A percentile compares a stretch with the other conserved stretches of the same genome.
Conservation (phyloP, 352 stramenopile genomes). For the Globisporangium cylindrosporum region DNA sequence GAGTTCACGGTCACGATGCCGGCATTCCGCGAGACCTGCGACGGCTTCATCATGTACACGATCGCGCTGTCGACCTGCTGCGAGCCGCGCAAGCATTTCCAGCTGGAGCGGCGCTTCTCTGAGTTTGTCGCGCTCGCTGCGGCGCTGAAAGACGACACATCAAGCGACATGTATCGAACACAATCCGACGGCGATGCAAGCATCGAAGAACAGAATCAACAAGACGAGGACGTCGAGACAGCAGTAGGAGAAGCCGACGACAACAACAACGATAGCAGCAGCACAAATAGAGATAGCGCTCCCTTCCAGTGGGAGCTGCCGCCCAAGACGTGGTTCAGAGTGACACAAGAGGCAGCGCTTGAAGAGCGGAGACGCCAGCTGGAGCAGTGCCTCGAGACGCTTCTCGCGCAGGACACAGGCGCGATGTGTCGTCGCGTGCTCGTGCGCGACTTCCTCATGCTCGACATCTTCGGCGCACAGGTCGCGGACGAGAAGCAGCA, state of each 20-base stretch:
- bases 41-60: slow-evolving; percentile 66
- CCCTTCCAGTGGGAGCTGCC: slow-evolving; percentile 61
- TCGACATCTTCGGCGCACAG: slow-evolving; percentile 75
- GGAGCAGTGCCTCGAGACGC: slow-evolving; percentile 43
- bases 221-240: neutral
- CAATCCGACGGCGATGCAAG: slow-evolving; percentile 4
- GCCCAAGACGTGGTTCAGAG: slow-evolving; percentile 76
- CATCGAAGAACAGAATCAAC: neutral
- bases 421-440: slow-evolving; percentile 46
- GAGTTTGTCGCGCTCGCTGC: slow-evolving; percentile 69
- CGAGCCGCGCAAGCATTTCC: slow-evolving; percentile 42
- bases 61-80: slow-evolving; percentile 40
- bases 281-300: slow-evolving; percentile 3
- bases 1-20: slow-evolving; percentile 56
- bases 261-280: neutral
- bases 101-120: slow-evolving; percentile 68
- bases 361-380: slow-evolving; percentile 65
- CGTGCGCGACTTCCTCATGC: slow-evolving; percentile 76
- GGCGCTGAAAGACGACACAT: slow-evolving; percentile 26
- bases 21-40: slow-evolving; percentile 57
- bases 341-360: slow-evolving; percentile 54
- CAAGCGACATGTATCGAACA: neutral
- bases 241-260: neutral
- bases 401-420: slow-evolving; percentile 37
- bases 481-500: slow-evolving; percentile 59